Base-by-base conservation (phyloP, 116 monocot species). In the Phalaenopsis hybrid region DNA sequence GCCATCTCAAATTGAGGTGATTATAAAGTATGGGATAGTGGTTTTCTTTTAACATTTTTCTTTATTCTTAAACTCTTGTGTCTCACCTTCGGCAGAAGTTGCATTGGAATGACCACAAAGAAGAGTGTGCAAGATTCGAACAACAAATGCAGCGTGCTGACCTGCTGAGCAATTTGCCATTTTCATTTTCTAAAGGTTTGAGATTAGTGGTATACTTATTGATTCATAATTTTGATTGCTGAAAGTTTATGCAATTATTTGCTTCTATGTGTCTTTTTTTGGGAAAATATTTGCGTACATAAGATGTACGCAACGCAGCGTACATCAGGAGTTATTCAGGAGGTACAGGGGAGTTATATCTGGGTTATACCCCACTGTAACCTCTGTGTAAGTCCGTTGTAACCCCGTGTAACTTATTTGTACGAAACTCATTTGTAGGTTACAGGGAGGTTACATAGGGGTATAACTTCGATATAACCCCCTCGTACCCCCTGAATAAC, bases 81-180 rank as follows among this genome's bases (percentile, higher is more conserved):
- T 50, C 31, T 72, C 83, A 77, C 41, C 3, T 79, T 58, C 70
- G 52, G 17, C 81, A 94, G 96, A 83, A 85, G 75, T 81, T 82
- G 20, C 94, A 96, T 82, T 92, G 96, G 96, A 84, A 82, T 46
- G 73, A 86, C 76, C 96, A 96, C 79, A 96, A 90, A 90, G 91
- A 89, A 74, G 96, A 94, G 86, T 96, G 96, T 78, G 50, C 49
- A 34, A 89, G 96, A 75, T 84, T 96, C 74, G 83, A 80, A 52
- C 83, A 91, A 72, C 96, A 96, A 75, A 92, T 96, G 92, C 88
- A 76, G 33, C 79, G 76, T 49, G 84, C 85, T 9, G 83, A 89
- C 52, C 44, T 55, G 0, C 75, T 96, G 81, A 82, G 52, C 79
- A 88, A 96, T 82, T 92, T 96, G 20, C 94, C 94, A 13, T 96